Base-by-base conservation (phyloP, 495 filamentous ascomycete species). In the Xylaria cubensis region DNA sequence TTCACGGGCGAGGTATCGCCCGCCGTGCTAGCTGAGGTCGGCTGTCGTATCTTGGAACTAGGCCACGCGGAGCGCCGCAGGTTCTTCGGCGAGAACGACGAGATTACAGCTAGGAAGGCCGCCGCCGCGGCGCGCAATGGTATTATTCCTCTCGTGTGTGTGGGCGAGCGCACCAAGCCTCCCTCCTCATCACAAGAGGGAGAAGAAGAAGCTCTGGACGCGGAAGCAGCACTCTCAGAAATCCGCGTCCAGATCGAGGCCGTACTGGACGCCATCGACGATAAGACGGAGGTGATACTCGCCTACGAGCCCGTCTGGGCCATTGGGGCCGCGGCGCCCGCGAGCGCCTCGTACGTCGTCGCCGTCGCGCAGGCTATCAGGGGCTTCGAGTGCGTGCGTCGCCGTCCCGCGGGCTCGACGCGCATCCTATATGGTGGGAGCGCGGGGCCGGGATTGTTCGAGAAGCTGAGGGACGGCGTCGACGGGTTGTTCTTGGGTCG, bases 261-360 rank as follows among this genome's bases (percentile, higher is more conserved):
- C 3, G 88, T 92, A 9, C 75, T 96, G 21, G 80, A 80, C 17
- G 87, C 84, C 0, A 81, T 94, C 29, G 85, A 87, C 0, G 80
- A 76, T 3, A 83, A 89, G 12, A 86, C 86, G 1, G 88, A 94
- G n/a, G 87, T 95, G 24, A 89, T 95, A 17, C 85, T 96, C 50
- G 94, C 93, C 4, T 97, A 97, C 78, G 94, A 97, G 83, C 93
- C 93, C 13, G 92, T 95, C 1, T 97, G 93, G 93, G 93, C 93
- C 0, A 97, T 97, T 80, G 93, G 93, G 3, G 87, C 92, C 36
- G 82, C 83, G 0, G 84, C 89, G 74, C 93, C 93, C n/a, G 94
- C 94, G 4, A 82, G 83, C 10, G 86, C 88, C 36, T 89, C 91
- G 69, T 90, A 96, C 80, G 92, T 97, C 4, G 84, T 87, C 4